Base-by-base conservation (phyloP, 352 stramenopile genomes). In the Phytophthora uliginosa region DNA sequence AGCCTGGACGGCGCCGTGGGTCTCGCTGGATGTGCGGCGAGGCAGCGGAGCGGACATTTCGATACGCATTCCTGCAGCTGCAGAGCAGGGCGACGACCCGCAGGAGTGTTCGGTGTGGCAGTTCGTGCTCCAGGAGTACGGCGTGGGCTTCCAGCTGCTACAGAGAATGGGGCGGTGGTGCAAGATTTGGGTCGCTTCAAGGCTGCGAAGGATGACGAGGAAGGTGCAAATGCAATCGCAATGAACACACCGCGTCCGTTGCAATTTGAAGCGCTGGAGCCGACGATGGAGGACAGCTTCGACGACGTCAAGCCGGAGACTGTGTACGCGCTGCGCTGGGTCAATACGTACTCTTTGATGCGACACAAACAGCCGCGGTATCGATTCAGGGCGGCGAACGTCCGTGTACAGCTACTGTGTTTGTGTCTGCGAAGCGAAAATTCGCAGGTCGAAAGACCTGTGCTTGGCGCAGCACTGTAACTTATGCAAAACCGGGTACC, bases 281-380 rank as follows among this genome's bases (percentile, higher is more conserved):
- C 61, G 33, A 78, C 51, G 18, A 71, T 81, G 34, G 86, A 90
- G 65, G 82, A 74, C 10, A 63, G 51, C 38, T 61, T 87, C 10
- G 71, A 83, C 18, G 42, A 17, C 17, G 52, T 88, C 18, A 74
- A 77, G 53, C 40, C 48, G 3, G 81, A 70, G n/a, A 69, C 55
- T n/a, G 63, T 81, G 31, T 89, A 88, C 65, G 86, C 84, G 38
- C 77, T 95, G 42, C 76, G 74, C 4, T 95, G 88, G 88, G 86
- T 93, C 60, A 95, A 95, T 63, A 83, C 80, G 34, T 95, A 95
- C 72, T 95, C 88, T 56, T 71, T 91, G 33, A 70, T 93, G 26
- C 84, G 88, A 5, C 81, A 88, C 71, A 95, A 95, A 42, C 63
- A 77, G 13, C 72, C 94, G 22, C 73, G 73, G 20, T 95, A 94